These are phyloP conservation scores for Phytophthora nicotianae DNA, from an alignment of 352 stramenopile species.

Conservation along the genomic window DNA sequence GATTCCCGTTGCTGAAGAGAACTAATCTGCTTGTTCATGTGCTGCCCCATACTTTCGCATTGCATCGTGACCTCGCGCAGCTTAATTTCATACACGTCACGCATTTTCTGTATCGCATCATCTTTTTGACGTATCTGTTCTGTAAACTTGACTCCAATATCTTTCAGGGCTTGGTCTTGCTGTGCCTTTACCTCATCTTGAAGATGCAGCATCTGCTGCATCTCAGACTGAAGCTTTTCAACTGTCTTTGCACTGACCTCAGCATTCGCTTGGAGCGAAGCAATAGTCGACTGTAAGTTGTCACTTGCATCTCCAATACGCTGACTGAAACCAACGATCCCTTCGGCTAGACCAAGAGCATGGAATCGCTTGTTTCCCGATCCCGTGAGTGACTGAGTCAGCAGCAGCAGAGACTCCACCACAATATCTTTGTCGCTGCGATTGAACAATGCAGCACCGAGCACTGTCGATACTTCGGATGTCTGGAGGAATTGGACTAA, in stretches of 20 bases:
- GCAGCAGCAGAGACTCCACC: constrained; percentile 62
- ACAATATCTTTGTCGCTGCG: constrained; percentile 70
- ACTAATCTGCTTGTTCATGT: constrained; percentile 80
- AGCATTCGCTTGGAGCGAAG: constrained; percentile 50
- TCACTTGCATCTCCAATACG: constrained; percentile 58
- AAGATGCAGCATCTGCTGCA: constrained; percentile 59
- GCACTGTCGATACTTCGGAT: constrained; percentile 64
- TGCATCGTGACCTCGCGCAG: constrained; percentile 64
- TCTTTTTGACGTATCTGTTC: constrained; percentile 79
- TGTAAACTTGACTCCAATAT: constrained; percentile 57
- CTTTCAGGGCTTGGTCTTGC: constrained; percentile 73
- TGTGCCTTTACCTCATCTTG: constrained; percentile 62
- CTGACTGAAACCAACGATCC: constrained; percentile 60
- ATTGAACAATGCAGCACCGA: constrained; percentile 68
- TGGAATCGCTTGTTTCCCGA: constrained; percentile 69
- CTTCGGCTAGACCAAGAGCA: constrained; percentile 65
- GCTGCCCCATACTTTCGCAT: constrained; percentile 70
- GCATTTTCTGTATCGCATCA: constrained; percentile 54
- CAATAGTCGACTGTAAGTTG: constrained; percentile 59
- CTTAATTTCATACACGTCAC: constrained; percentile 70
- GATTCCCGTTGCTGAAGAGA: constrained; percentile 72
- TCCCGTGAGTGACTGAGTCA: constrained; percentile 53
- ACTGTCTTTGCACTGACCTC: constrained; percentile 52
- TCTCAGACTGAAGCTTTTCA: constrained; percentile 60
- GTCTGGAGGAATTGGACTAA: constrained; percentile 77